A percentile compares a stretch with the other conserved stretches of the same genome.
Conservation (phyloP, 192 early-diverging fungal species). For the Linnemannia schmuckeri region DNA sequence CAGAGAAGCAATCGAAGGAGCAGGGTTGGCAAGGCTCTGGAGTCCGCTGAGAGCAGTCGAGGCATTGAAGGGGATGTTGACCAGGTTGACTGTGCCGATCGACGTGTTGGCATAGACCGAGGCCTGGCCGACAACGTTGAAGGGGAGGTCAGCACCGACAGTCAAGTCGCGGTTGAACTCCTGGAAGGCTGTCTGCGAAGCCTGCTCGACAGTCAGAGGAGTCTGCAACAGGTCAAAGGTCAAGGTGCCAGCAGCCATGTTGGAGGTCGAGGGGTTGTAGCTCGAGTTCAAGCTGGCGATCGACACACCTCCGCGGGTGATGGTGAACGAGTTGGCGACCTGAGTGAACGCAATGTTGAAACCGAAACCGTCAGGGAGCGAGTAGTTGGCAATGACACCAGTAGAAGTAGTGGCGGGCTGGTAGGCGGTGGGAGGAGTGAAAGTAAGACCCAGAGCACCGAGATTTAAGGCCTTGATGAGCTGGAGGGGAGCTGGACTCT, state of each 20-base stretch:
- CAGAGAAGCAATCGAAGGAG: conserved; percentile 57
- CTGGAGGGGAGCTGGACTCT: conserved; percentile 39
- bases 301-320: conserved; percentile 29
- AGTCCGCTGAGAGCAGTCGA: too few species aligned
- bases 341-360: conserved; percentile 55
- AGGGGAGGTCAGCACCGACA: conserved; percentile 31
- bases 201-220: conserved; percentile 49
- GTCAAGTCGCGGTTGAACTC: conserved; percentile 59
- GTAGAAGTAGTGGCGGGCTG: conserved; percentile 27
- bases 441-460: conserved; percentile 57
- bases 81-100: conserved; percentile 59
- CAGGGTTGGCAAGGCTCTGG: too few species aligned
- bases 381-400: conserved; percentile 50
- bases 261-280: conserved; percentile 47
- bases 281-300: conserved; percentile 55
- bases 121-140: conserved; percentile 58
- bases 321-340: conserved; percentile 43
- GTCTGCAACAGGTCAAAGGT: conserved; percentile 51
- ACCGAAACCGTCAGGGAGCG: conserved; percentile 66
- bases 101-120: conserved; percentile 59
- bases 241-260: conserved; percentile 52
- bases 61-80: too few species aligned
- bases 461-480: conserved; percentile 63
- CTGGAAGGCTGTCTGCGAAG: conserved; percentile 50
- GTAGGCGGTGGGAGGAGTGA: background rate